These are phyloP conservation scores for Nitzschia sp. DNA, from an alignment of 108 stramenopile genomes.

Conservation along the genomic window DNA sequence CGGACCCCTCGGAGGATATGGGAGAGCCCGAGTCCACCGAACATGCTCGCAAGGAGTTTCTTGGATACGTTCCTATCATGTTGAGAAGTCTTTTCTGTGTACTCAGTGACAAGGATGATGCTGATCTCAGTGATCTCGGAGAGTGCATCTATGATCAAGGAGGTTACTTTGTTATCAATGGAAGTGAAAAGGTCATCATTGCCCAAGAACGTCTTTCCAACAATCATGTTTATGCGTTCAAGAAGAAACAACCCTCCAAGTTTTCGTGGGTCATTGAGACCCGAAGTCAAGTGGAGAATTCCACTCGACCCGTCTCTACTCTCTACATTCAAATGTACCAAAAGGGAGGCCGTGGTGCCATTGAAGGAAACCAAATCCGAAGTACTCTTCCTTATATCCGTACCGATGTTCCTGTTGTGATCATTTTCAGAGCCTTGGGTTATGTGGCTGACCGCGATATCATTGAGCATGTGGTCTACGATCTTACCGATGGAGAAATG, in stretches of 20 bases:
- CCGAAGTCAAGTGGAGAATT: slow-evolving; percentile 89
- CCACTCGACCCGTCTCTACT: slow-evolving; percentile 89
- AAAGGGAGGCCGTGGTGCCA: slow-evolving; percentile 85
- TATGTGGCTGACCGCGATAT: slow-evolving; percentile 94
- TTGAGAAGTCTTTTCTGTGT: slow-evolving; percentile 92
- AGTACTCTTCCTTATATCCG: slow-evolving; percentile 94
- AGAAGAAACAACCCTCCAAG: slow-evolving; percentile 95
- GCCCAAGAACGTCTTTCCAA: slow-evolving; percentile 98
- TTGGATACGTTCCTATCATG: slow-evolving; percentile 99
- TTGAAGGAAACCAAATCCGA: slow-evolving; percentile 95
- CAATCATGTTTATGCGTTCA: slow-evolving; percentile 98
- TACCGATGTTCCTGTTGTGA: slow-evolving; percentile 96
- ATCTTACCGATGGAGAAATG: slow-evolving; percentile 95
- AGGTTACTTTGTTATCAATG: slow-evolving; percentile 99
- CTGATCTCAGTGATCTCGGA: slow-evolving; percentile 93
- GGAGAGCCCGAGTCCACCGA: slow-evolving; percentile 76
- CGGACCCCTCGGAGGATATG: slow-evolving; percentile 75
- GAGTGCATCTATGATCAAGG: slow-evolving; percentile 99
- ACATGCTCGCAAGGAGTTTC: slow-evolving; percentile 84
- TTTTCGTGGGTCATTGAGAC: slow-evolving; percentile 96
- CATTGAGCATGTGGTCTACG: slow-evolving; percentile 98
- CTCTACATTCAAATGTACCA: slow-evolving; percentile 97
- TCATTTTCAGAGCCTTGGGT: slow-evolving; percentile 97
- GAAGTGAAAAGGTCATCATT: slow-evolving; percentile 98
- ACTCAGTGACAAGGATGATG: slow-evolving; percentile 89